These are phyloP conservation scores for Globisporangium barbulae DNA, from an alignment of 352 stramenopile genomes.

Conservation along the genomic window DNA sequence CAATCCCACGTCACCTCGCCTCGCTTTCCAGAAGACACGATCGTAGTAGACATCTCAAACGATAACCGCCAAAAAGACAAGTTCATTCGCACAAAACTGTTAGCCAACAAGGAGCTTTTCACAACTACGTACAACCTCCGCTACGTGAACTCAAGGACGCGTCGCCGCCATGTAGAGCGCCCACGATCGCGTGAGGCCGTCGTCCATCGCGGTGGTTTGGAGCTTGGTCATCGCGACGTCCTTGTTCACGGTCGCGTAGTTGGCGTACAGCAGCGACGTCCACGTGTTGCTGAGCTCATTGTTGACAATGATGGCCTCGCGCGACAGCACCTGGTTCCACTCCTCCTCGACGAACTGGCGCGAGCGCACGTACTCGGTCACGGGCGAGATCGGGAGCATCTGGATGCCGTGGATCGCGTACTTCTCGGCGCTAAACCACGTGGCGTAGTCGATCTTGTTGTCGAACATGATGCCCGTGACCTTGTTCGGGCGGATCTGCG, in stretches of 20 bases:
- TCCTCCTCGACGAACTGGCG: slow-evolving; percentile 56
- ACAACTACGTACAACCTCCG: no score
- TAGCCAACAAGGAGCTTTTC: not conserved
- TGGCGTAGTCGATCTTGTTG: slow-evolving; percentile 82
- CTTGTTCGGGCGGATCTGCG: slow-evolving; percentile 42
- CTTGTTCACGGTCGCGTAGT: slow-evolving; percentile 65
- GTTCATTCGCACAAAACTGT: not conserved
- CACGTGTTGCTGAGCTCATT: slow-evolving; percentile 56
- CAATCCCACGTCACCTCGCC: no score
- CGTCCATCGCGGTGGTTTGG: slow-evolving; percentile 54
- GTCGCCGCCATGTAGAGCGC: slow-evolving; percentile 68
- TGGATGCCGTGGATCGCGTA: slow-evolving; percentile 82
- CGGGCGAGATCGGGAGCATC: slow-evolving; percentile 65
- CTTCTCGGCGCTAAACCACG: slow-evolving; percentile 61
- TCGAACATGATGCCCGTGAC: slow-evolving; percentile 76
- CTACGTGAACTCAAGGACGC: slow-evolving; percentile 12
- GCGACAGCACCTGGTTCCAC: slow-evolving; percentile 51
- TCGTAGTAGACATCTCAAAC: not conserved
- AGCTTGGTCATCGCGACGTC: slow-evolving; percentile 42
- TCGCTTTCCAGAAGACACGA: no score
- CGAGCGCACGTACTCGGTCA: slow-evolving; percentile 54
- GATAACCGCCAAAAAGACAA: not conserved
- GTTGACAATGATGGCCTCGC: slow-evolving; percentile 37
- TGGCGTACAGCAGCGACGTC: slow-evolving; percentile 70
- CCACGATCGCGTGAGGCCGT: slow-evolving; percentile 79